phyloP scores from a whole-genome alignment of 2,329 filamentous ascomycete species.

The Alternaria postmessia region DNA sequence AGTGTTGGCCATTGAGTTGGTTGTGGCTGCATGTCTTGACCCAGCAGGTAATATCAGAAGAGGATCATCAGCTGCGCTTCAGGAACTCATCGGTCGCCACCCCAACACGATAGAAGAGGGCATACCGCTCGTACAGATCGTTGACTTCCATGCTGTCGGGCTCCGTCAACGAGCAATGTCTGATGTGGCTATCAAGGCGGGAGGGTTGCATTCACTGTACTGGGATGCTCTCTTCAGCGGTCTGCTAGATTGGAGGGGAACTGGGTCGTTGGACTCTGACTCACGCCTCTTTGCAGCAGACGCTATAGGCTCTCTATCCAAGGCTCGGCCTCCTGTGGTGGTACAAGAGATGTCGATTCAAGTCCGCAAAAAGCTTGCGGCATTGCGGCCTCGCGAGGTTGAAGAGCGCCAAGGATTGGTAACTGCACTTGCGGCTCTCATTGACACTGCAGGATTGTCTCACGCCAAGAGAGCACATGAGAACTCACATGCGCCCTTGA shows the following conservation, averaged over 20 bases:
- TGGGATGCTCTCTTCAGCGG: slow-evolving; percentile 74
- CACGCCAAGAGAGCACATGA: background rate
- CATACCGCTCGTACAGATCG: slow-evolving; percentile 84
- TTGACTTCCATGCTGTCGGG: slow-evolving; percentile 94
- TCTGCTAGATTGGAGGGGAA: slow-evolving; percentile 84
- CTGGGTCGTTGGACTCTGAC: slow-evolving; percentile 78
- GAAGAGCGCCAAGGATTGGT: slow-evolving; percentile 75
- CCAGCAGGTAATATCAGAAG: slow-evolving; percentile 92
- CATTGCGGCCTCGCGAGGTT: slow-evolving; percentile 65
- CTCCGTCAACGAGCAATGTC: slow-evolving; percentile 82
- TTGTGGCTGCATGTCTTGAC: slow-evolving; percentile 84
- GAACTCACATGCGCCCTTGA: slow-evolving; percentile 20
- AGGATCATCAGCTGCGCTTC: slow-evolving; percentile 89
- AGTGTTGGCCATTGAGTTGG: slow-evolving; percentile 79
- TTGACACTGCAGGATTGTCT: slow-evolving; percentile 14
- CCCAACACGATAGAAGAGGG: slow-evolving; percentile 83
- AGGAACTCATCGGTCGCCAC: slow-evolving; percentile 92
- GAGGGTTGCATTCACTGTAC: slow-evolving; percentile 69
- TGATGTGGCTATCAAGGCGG: slow-evolving; percentile 75
- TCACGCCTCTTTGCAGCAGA: slow-evolving; percentile 76
- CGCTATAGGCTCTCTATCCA: slow-evolving; percentile 69
- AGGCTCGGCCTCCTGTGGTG: slow-evolving; percentile 49
- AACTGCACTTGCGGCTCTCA: slow-evolving; percentile 58
- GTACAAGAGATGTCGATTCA: slow-evolving; percentile 50
- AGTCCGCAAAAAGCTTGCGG: slow-evolving; percentile 56